Base-by-base conservation (phyloP, 2,329 filamentous ascomycete genomes). In the Penicillium nordicum region DNA sequence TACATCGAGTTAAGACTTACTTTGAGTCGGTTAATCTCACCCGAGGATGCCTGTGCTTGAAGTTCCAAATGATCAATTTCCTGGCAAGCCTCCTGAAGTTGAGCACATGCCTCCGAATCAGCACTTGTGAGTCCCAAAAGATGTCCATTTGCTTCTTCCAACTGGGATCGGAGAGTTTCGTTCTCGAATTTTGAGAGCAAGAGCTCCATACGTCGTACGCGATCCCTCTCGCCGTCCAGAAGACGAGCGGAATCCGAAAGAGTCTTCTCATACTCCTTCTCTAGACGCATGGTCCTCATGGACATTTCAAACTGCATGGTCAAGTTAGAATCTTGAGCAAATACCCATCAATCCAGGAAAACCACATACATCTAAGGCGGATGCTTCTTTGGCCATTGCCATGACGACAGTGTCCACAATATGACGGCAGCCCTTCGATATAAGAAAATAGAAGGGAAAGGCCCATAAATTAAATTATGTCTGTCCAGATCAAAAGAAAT, bases 141-240 rank as follows among this genome's bases (percentile, higher is more conserved):
- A 37, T 78, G 72, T 61, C 84, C 82, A 49, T 88, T 81, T 42
- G 83, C 81, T 50, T 69, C 64, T 25, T 84, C 79, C 18, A 92
- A 72, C 60, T 87, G 81, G 43, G 86, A 82, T 61, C 84, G 83
- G 29, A 96, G 74, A 10, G 83, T 80, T 46, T 86, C 83, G 61
- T 88, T 90, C 60, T 95, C 88, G 62, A 92, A 85, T 59, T 87
- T 81, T n/a, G 89, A 78, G n/a, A 92, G 74, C 52, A 92, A 76
- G 53, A 87, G 80, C 60, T 87, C 84, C 58, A 93, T 80, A 63
- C 85, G 85, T 50, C 91, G 74, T 61, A 86, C 82, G 46, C 92
- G 86, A 38, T 84, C 79, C 57, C 87, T 84, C 72, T 97, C 92
- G 62, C 91, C 85, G 66, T 89, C 89, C 63, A 84, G 77, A 53